These are phyloP conservation scores for Entomortierella chlamydospora DNA, from an alignment of 192 early-diverging fungal genomes.

Conservation along the genomic window DNA sequence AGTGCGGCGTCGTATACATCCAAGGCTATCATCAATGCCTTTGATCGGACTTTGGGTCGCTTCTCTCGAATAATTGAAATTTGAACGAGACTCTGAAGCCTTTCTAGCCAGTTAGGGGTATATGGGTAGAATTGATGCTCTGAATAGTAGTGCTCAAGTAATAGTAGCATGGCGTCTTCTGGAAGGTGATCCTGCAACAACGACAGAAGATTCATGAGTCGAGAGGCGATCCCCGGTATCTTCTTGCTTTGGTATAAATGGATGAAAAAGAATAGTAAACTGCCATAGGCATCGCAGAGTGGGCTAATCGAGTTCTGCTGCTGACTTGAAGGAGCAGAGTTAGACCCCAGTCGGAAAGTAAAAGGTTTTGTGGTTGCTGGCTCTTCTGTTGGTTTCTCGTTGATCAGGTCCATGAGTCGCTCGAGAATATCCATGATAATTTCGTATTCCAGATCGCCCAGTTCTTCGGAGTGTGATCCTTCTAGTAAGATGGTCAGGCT, in stretches of 20 bases:
- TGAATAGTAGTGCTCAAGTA: slow-evolving; percentile 62
- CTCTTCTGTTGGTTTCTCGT: slow-evolving; percentile 19
- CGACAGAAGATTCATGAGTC: slow-evolving; percentile 62
- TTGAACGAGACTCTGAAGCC: slow-evolving; percentile 55
- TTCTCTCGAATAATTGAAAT: slow-evolving; percentile 56
- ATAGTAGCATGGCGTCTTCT: slow-evolving; percentile 53
- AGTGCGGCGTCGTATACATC: slow-evolving; percentile 63
- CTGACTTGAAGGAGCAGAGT: neutral
- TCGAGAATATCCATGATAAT: slow-evolving; percentile 62
- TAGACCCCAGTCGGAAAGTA: slow-evolving; percentile 17
- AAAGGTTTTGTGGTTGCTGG: slow-evolving; percentile 13
- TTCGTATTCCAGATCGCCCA: slow-evolving; percentile 62
- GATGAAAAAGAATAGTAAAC: slow-evolving; percentile 43
- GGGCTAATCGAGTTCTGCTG: slow-evolving; percentile 6
- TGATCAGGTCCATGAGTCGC: slow-evolving; percentile 5
- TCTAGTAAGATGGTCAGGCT: slow-evolving; percentile 27
- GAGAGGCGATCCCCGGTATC: slow-evolving; percentile 54
- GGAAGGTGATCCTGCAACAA: slow-evolving; percentile 55
- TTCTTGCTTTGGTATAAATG: slow-evolving; percentile 22
- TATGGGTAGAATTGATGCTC: slow-evolving; percentile 68
- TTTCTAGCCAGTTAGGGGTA: slow-evolving; percentile 62
- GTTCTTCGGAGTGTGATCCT: neutral
- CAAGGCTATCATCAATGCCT: slow-evolving; percentile 54
- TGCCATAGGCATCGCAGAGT: slow-evolving; percentile 41
- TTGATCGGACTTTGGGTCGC: slow-evolving; percentile 43